Evolutionary conservation across 108 stramenopile genomes (phyloP).

Genomic region (Pseudonitzschia delicatissima): DNA sequence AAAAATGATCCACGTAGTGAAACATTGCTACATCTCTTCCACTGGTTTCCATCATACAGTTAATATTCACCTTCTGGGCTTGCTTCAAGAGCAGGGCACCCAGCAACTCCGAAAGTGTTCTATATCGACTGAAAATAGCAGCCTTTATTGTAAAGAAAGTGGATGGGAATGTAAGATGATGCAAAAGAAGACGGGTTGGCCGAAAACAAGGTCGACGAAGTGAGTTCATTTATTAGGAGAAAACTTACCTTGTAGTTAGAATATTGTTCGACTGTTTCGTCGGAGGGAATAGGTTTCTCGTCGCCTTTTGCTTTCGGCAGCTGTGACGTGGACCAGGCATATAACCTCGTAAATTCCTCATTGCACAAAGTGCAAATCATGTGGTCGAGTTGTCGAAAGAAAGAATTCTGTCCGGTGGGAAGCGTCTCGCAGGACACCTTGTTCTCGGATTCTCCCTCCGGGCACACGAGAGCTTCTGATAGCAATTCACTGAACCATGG

Average conservation of each 20-base stretch:
- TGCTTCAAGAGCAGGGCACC: conserved; percentile 62
- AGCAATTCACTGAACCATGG: conserved; percentile 73
- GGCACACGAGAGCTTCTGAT: conserved; percentile 49
- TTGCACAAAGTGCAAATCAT: conserved; percentile 82
- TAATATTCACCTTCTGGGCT: conserved; percentile 56
- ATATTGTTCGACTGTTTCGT: conserved; percentile 57
- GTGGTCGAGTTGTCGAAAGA: conserved; percentile 89
- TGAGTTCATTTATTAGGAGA: not conserved
- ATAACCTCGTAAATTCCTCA: conserved; percentile 70
- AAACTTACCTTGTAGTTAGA: conserved; percentile 28
- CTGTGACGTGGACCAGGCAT: conserved; percentile 51
- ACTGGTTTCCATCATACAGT: conserved; percentile 81
- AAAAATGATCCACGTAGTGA: conserved; percentile 80
- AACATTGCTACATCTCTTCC: conserved; percentile 88
- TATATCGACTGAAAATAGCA: conserved; percentile 81
- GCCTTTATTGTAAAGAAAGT: conserved; percentile 31
- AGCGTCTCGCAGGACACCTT: not conserved
- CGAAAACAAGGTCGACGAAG: not conserved
- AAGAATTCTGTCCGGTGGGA: conserved; percentile 61
- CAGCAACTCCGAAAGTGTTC: conserved; percentile 76
- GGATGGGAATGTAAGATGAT: not conserved
- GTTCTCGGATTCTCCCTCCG: not conserved
- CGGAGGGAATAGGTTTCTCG: conserved; percentile 29
- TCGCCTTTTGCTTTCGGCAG: conserved; percentile 21
- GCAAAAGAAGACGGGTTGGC: not conserved